phyloP scores from a whole-genome alignment of 179 eudicot genomes.

The Amaranthus tricolor region DNA sequence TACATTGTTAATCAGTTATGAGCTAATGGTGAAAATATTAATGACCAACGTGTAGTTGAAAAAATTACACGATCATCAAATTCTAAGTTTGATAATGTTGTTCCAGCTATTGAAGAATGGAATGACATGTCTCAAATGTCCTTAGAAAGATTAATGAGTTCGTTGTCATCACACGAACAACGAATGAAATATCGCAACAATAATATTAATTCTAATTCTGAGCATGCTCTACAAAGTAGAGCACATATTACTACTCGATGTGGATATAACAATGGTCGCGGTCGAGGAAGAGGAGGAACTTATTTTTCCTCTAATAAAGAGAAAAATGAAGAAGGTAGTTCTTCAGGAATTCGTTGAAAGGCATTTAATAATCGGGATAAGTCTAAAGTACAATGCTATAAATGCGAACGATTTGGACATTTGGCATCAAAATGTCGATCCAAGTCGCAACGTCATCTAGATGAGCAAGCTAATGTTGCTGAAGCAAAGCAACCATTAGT shows the following conservation, averaged over 20 bases:
- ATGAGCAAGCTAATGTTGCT: conserved; percentile 1
- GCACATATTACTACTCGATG: neutral
- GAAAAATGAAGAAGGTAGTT: neutral
- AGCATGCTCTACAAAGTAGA: neutral
- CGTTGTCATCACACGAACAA: neutral
- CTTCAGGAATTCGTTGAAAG: neutral
- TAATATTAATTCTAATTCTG: neutral
- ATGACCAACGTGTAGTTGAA: neutral
- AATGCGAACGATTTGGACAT: no score
- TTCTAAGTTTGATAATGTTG: neutral
- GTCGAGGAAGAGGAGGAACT: neutral
- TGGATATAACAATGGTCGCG: neutral
- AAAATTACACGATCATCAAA: neutral
- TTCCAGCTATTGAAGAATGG: conserved; percentile 1
- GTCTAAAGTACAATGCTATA: no score
- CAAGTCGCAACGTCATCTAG: neutral
- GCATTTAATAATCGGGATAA: no score
- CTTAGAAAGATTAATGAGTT: neutral
- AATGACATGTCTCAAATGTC: conserved; percentile 1
- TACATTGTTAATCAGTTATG: neutral
- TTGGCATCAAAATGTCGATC: conserved; percentile 19
- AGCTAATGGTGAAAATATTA: neutral
- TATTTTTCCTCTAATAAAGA: neutral
- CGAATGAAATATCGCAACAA: neutral
- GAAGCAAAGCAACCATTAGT: neutral